Evolutionary conservation across 805 yeast genomes (phyloP).

Genomic region (Saturnispora sekii): DNA sequence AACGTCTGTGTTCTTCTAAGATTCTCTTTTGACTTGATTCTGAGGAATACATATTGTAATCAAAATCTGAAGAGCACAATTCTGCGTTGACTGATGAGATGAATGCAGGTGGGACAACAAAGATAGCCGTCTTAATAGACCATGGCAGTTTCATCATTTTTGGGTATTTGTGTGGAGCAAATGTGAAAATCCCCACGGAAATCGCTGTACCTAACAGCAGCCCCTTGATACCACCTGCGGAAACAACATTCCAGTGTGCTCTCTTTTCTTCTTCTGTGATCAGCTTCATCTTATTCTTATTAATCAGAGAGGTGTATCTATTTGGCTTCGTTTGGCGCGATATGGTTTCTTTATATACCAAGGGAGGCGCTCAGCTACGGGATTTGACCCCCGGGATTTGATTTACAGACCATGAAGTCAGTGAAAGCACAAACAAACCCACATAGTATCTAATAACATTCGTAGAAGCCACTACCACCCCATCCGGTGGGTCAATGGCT

Average conservation of each 20-base stretch:
- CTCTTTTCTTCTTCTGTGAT: constrained; percentile 16
- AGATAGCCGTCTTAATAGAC: constrained; percentile 53
- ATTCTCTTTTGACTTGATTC: constrained; percentile 30
- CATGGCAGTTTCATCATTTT: constrained; percentile 36
- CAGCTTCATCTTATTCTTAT: constrained; percentile 12
- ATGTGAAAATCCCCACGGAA: constrained; percentile 45
- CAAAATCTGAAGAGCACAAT: constrained; percentile 58
- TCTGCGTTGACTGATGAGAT: constrained; percentile 60
- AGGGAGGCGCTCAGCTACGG: too few relatives aligned
- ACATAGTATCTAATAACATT: too few relatives aligned
- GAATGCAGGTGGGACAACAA: constrained; percentile 59
- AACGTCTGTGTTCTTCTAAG: constrained; percentile 40
- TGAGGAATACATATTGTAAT: constrained; percentile 47
- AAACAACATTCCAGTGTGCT: constrained; percentile 11
- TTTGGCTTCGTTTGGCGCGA: background rate
- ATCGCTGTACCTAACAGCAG: constrained; percentile 39
- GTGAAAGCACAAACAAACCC: too few relatives aligned
- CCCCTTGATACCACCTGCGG: constrained; percentile 16
- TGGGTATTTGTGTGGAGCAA: constrained; percentile 41
- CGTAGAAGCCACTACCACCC: too few relatives aligned
- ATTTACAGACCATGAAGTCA: too few relatives aligned
- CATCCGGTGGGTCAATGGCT: too few relatives aligned
- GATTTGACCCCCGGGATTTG: too few relatives aligned
- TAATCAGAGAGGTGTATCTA: background rate
- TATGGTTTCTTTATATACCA: too few relatives aligned